phyloP scores from a whole-genome alignment of 1,284 basidiomycete genomes.

The Lignosus rhinocerotis region DNA sequence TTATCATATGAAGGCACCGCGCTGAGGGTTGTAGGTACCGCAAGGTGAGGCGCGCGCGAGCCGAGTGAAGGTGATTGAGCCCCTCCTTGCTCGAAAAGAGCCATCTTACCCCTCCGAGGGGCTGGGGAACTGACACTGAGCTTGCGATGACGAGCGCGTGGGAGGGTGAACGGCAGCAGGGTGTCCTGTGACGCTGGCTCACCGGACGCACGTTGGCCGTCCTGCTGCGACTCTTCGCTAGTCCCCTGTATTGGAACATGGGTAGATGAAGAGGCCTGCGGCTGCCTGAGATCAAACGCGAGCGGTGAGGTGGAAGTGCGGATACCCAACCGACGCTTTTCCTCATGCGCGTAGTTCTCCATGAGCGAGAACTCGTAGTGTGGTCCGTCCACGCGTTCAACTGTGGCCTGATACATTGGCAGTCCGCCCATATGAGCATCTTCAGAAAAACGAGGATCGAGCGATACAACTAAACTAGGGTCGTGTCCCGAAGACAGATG shows the following conservation, averaged over 20 bases:
- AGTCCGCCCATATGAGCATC: conserved; percentile 44
- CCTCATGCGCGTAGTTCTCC: conserved; percentile 78
- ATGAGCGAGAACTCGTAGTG: conserved; percentile 77
- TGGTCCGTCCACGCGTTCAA: conserved; percentile 38
- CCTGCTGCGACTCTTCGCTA: conserved; percentile 3
- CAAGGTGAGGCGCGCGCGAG: conserved; percentile 34
- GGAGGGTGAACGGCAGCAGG: conserved; percentile 28
- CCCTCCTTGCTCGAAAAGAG: conserved; percentile 77
- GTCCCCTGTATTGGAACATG: conserved; percentile 13
- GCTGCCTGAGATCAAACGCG: conserved; percentile 18
- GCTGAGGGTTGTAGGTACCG: conserved; percentile 31
- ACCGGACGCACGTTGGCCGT: conserved; percentile 8
- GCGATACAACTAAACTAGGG: conserved; percentile 45
- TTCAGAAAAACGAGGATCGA: conserved; percentile 26
- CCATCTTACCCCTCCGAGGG: conserved; percentile 79
- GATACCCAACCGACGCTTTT: conserved; percentile 63
- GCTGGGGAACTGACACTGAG: conserved; percentile 76
- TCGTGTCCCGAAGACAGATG: conserved; percentile 49
- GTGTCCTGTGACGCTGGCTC: conserved; percentile 16
- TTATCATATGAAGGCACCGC: conserved; percentile 38
- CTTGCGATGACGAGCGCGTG: conserved; percentile 71
- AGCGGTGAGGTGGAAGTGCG: conserved; percentile 37
- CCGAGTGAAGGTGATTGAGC: conserved; percentile 48
- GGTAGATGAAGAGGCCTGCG: conserved; percentile 18
- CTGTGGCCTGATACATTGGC: conserved; percentile 60